Evolutionary conservation across 108 stramenopile genomes (phyloP).

Genomic region (Skeletonema potamos): DNA sequence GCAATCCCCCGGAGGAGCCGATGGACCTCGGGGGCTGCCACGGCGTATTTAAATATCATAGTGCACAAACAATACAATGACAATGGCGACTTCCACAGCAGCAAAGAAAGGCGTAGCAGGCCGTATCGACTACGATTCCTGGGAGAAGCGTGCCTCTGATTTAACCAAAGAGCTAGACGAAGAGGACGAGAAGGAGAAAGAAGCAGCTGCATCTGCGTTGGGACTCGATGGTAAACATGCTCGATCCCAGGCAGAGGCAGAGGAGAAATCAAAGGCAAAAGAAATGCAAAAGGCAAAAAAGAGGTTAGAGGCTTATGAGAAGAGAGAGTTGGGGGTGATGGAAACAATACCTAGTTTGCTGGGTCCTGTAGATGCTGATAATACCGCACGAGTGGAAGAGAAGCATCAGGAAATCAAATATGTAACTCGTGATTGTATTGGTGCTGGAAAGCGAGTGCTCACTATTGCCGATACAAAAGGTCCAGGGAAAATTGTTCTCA

Average conservation of each 20-base stretch:
- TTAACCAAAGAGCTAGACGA: slow-evolving; percentile 55
- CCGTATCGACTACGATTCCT: slow-evolving; percentile 70
- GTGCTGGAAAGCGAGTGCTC: slow-evolving; percentile 81
- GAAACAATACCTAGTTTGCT: slow-evolving; percentile 47
- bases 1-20: too few relatives aligned
- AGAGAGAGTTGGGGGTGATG: slow-evolving; percentile 63
- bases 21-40: too few relatives aligned
- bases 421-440: slow-evolving; percentile 76
- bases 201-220: slow-evolving; percentile 42
- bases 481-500: slow-evolving; percentile 65
- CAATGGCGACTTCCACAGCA: slow-evolving; percentile 4
- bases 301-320: slow-evolving; percentile 62
- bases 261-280: slow-evolving; percentile 73
- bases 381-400: background rate
- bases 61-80: background rate
- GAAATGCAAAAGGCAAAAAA: slow-evolving; percentile 59
- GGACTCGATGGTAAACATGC: slow-evolving; percentile 83
- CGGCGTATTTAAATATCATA: too few relatives aligned
- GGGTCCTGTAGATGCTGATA: slow-evolving; percentile 36
- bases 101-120: slow-evolving; percentile 62
- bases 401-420: slow-evolving; percentile 43
- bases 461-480: slow-evolving; percentile 66
- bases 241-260: slow-evolving; percentile 68
- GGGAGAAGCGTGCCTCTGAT: slow-evolving; percentile 68
- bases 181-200: slow-evolving; percentile 58